Percentiles rank a stretch among this genome's conserved stretches.
These are phyloP conservation scores for Xanthoparmelia taractica DNA, from an alignment of 495 filamentous ascomycete species.

Conservation along the genomic window DNA sequence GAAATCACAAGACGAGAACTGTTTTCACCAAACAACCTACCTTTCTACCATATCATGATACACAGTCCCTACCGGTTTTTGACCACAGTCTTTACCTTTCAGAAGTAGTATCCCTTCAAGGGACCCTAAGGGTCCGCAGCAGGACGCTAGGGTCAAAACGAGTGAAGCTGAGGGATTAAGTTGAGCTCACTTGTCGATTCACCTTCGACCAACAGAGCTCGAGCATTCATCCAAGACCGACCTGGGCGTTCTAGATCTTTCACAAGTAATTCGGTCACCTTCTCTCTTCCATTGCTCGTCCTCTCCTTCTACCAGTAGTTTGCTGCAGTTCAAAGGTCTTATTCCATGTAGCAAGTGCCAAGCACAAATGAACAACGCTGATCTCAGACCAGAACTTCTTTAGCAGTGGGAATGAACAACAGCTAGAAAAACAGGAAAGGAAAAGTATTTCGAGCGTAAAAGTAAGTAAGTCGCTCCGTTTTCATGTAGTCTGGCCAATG, in stretches of 20 bases:
- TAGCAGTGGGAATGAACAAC: not conserved
- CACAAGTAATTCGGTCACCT: not conserved
- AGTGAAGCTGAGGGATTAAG: not conserved
- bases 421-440: not conserved
- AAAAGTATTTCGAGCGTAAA: not conserved
- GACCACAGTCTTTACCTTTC: not conserved
- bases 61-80: not conserved
- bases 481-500: not conserved
- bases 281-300: not conserved
- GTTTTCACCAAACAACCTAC: not conserved
- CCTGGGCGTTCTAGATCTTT: not conserved
- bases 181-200: not conserved
- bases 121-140: not conserved
- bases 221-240: not conserved
- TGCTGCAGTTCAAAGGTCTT: not conserved
- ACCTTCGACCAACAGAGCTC: not conserved
- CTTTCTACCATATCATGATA: too few relatives aligned
- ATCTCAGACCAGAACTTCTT: not conserved
- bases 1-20: not conserved
- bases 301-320: not conserved
- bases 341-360: not conserved
- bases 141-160: not conserved
- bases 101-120: not conserved
- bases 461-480: not conserved
- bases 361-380: not conserved